Conservation (phyloP, 2,329 filamentous ascomycete genomes). For the Aspergillus pseudonomiae region DNA sequence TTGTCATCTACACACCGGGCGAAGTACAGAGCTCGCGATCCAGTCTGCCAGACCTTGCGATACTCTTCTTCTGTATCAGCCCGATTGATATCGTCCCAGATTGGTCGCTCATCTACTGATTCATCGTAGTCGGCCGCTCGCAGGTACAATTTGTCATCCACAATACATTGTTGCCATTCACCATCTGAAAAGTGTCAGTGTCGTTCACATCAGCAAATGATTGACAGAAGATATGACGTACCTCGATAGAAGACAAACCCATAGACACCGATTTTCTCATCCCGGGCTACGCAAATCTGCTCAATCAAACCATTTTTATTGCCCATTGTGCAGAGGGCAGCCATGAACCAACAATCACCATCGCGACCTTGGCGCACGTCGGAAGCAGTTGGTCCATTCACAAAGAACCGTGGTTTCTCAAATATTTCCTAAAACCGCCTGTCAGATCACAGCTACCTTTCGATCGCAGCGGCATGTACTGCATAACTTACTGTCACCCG, state of each 20-base stretch:
- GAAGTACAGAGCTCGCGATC: constrained; percentile 77
- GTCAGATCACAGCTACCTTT: background rate
- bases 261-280: constrained; percentile 77
- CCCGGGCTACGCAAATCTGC: constrained; percentile 70
- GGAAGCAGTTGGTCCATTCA: constrained; percentile 74
- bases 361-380: constrained; percentile 78
- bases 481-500: constrained; percentile 58
- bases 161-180: constrained; percentile 88
- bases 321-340: constrained; percentile 74
- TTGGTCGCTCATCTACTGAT: constrained; percentile 71
- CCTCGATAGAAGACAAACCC: constrained; percentile 81
- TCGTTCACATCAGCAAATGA: background rate
- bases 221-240: constrained; percentile 27
- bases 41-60: constrained; percentile 70
- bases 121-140: constrained; percentile 82
- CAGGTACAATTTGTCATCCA: constrained; percentile 88
- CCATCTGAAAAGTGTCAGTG: constrained; percentile 59
- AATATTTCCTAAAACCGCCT: constrained; percentile 66
- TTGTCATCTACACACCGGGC: constrained; percentile 74
- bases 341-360: constrained; percentile 86
- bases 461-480: constrained; percentile 6
- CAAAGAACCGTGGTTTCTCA: constrained; percentile 73
- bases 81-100: constrained; percentile 75
- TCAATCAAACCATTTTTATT: constrained; percentile 74
- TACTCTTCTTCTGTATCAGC: constrained; percentile 73